These are phyloP conservation scores for Citrus mangshanensis DNA, from an alignment of 345 rosid species.

Conservation along the genomic window DNA sequence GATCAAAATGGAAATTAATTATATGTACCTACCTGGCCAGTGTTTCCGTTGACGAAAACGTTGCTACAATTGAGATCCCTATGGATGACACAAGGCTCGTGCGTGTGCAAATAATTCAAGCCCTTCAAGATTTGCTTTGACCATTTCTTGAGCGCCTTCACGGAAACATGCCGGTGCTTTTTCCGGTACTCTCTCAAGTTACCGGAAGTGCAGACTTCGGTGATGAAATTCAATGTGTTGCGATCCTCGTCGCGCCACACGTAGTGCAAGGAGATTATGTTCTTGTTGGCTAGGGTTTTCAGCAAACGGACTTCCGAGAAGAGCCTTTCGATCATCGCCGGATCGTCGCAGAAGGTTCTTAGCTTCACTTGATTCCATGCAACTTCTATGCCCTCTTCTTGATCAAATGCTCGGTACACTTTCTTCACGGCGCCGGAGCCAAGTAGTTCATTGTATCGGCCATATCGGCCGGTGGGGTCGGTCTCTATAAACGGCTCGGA, in stretches of 20 bases:
- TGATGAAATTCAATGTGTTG: conserved; percentile 70
- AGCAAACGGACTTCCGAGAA: conserved; percentile 67
- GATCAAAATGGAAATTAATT: too few relatives aligned
- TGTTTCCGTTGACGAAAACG: conserved; percentile 80
- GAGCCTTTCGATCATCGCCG: conserved; percentile 63
- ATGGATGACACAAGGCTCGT: conserved; percentile 82
- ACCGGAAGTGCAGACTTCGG: conserved; percentile 91
- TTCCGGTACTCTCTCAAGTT: conserved; percentile 78
- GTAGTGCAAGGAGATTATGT: conserved; percentile 55
- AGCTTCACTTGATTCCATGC: conserved; percentile 93
- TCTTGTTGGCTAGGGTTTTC: conserved; percentile 42
- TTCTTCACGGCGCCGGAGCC: conserved; percentile 76
- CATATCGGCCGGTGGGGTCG: conserved; percentile 79
- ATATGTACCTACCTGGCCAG: conserved; percentile 65
- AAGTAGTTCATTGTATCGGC: conserved; percentile 61
- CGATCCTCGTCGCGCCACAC: conserved; percentile 60
- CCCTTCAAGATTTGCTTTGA: conserved; percentile 79
- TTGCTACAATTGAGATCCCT: conserved; percentile 94
- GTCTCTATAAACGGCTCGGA: conserved; percentile 66
- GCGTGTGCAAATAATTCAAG: conserved; percentile 69
- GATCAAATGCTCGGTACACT: conserved; percentile 87
- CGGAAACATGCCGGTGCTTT: conserved; percentile 73
- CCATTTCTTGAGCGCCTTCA: conserved; percentile 89
- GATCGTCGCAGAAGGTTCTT: conserved; percentile 49
- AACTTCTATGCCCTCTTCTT: conserved; percentile 88